Conservation (phyloP, 805 yeast species). For the Wickerhamomyces chaumierensis region DNA sequence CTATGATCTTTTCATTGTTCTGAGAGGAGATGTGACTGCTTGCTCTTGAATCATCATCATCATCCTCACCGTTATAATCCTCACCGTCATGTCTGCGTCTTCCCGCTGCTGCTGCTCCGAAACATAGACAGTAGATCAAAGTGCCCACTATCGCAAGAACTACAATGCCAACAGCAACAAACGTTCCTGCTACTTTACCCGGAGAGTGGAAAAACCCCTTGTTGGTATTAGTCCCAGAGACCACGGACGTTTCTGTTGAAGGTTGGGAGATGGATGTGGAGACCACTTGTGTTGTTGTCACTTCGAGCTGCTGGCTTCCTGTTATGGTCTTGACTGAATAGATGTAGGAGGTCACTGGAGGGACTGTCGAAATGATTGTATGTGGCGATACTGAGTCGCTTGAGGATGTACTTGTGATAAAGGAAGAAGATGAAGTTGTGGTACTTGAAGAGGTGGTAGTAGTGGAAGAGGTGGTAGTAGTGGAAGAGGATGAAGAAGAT, state of each 20-base stretch:
- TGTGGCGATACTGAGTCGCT: constrained; percentile 6
- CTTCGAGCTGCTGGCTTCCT: constrained; percentile 19
- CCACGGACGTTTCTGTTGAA: constrained; percentile 10
- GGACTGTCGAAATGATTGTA: constrained; percentile 5
- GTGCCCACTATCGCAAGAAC: constrained; percentile 32
- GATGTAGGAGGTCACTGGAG: constrained; percentile 22
- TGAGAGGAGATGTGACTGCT: constrained; percentile 5
- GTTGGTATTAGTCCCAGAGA: constrained; percentile 12
- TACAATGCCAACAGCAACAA: constrained; percentile 63
- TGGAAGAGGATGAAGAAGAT: constrained; percentile 1
- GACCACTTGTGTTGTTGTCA: constrained; percentile 16
- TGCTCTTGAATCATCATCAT: too few species aligned
- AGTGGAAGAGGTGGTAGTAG: constrained; percentile 1
- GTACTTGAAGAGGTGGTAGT: constrained; percentile 2
- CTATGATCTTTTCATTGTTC: constrained; percentile 7
- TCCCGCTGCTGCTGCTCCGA: constrained; percentile 13
- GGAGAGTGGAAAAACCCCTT: constrained; percentile 45
- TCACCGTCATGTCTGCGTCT: constrained; percentile 11
- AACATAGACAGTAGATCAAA: constrained; percentile 32
- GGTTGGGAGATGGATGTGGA: constrained; percentile 16
- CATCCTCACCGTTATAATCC: constrained; percentile 9
- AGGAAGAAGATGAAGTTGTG: constrained; percentile 1
- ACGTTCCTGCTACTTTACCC: constrained; percentile 75
- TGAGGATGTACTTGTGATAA: constrained; percentile 14
- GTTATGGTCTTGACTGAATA: constrained; percentile 24